Conservation (phyloP, 2,329 filamentous ascomycete genomes). For the Peltaster fructicola region DNA sequence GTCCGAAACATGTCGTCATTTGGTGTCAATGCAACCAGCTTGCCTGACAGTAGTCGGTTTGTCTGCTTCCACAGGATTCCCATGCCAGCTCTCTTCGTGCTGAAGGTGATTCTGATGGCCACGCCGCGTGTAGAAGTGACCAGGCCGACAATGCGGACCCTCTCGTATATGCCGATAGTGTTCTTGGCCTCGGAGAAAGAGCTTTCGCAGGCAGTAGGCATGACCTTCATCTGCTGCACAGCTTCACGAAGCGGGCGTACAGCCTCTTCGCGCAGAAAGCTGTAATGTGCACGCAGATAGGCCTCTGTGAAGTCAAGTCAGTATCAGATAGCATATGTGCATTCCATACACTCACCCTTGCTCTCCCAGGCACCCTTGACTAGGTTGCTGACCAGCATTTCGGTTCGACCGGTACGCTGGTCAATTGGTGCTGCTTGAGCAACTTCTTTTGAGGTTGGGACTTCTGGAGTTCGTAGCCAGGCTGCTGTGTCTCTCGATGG, state of each 20-base stretch:
- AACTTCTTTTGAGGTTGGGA: slow-evolving; percentile 39
- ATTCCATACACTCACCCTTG: slow-evolving; percentile 19
- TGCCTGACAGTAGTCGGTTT: slow-evolving; percentile 37
- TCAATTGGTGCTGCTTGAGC: slow-evolving; percentile 13
- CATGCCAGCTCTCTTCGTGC: slow-evolving; percentile 44
- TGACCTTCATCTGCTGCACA: slow-evolving; percentile 32
- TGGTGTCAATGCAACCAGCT: slow-evolving; percentile 37
- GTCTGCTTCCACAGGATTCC: slow-evolving; percentile 51
- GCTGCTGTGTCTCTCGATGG: slow-evolving; percentile 7
- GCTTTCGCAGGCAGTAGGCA: slow-evolving; percentile 13
- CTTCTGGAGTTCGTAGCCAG: slow-evolving; percentile 28
- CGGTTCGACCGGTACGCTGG: slow-evolving; percentile 5
- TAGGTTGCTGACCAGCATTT: slow-evolving; percentile 27
- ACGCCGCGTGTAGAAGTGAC: slow-evolving; percentile 45
- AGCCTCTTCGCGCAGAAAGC: slow-evolving; percentile 57
- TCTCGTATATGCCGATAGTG: slow-evolving; percentile 46
- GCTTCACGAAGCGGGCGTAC: slow-evolving; percentile 51
- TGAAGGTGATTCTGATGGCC: slow-evolving; percentile 53
- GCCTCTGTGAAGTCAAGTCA: slow-evolving; percentile 21
- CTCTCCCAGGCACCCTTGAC: slow-evolving; percentile 39
- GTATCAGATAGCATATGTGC: background rate
- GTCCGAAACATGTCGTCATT: slow-evolving; percentile 42
- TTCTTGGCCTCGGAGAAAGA: slow-evolving; percentile 22
- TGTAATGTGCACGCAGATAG: slow-evolving; percentile 60
- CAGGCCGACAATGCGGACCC: slow-evolving; percentile 52